Base-by-base conservation (phyloP, 805 yeast species). In the Teunomyces cretensis region DNA sequence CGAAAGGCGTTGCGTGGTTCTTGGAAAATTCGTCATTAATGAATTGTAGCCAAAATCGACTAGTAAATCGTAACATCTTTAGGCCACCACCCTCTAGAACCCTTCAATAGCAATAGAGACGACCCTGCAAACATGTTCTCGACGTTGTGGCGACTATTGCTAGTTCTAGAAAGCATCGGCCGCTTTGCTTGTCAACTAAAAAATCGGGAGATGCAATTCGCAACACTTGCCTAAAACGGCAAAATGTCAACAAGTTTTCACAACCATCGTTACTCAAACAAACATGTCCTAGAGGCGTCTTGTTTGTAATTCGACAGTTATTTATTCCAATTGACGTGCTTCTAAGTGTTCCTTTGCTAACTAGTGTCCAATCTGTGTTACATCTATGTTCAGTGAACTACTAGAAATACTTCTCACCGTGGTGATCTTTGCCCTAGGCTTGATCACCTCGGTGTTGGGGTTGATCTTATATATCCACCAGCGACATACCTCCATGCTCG, bases 181-280 rank as follows among this genome's bases (percentile, higher is more conserved):
- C 9, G 3, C 8, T 26, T 19, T 26, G 3, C 12, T 26, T 26
- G 28, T 11, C 28, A 26, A 19, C 22, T 19, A 19, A 19, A 19
- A 19, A 19, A 26, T 26, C 9, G 28, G 28, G 13, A 35, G 26
- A 22, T 19, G 38, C 28, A 19, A 19, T 17, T 33, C 38, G 40
- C 40, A 37, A 28, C 41, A 37, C 32, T 26, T 37, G 9, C 41
- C 41, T 14, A 28, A 37, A n/a, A 16, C 22, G 30, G 41, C 30
- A 37, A 37, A 27, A 27, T 26, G 41, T 37, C 41, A 37, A 37
- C 32, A 37, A 6, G 22, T 28, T 37, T 37, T 27, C 19, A 19
- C 26, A 35, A n/a, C 38, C 26, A n/a, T 11, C 15, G 38, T n/a
- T n/a, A 22, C 16, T 35, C 15, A 24, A 22, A 35, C 13, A 35